A percentile compares a stretch with the other conserved stretches of the same genome.
phyloP scores from a whole-genome alignment of 2,329 filamentous ascomycete genomes.

The Fusarium siculi region DNA sequence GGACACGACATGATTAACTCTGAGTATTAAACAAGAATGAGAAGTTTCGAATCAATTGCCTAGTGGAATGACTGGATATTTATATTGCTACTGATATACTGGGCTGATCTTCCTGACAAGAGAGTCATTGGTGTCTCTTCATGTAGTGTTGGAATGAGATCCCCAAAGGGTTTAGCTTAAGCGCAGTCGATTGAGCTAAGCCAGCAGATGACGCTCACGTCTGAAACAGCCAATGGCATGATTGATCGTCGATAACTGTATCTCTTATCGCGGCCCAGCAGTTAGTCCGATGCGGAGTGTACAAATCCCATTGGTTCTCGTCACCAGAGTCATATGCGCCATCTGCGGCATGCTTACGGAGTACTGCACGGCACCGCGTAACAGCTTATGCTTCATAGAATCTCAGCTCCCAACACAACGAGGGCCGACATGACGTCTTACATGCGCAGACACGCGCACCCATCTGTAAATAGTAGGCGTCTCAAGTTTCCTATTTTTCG shows the following conservation, averaged over 20 bases:
- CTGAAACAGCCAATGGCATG: background rate
- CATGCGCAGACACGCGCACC: background rate
- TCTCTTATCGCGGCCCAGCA: background rate
- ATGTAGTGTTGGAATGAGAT: background rate
- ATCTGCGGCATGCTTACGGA: background rate
- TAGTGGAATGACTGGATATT: background rate
- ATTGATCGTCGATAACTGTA: background rate
- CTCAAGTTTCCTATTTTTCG: background rate
- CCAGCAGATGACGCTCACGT: background rate
- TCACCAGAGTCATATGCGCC: background rate
- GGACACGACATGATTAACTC: slow-evolving; percentile 49
- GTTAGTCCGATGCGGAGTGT: background rate
- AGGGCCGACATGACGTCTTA: background rate
- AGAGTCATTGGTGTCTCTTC: background rate
- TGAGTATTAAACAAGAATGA: background rate
- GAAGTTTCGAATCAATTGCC: fast-evolving
- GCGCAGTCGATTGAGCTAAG: background rate
- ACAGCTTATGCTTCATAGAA: background rate
- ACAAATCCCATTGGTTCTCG: background rate
- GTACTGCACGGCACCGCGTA: background rate
- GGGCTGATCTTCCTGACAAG: background rate
- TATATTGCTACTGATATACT: background rate
- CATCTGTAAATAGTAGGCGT: no score
- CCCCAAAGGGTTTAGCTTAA: background rate
- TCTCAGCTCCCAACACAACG: background rate